These are phyloP conservation scores for Epichloe elymi DNA, from an alignment of 2,329 filamentous ascomycete genomes.

Conservation along the genomic window DNA sequence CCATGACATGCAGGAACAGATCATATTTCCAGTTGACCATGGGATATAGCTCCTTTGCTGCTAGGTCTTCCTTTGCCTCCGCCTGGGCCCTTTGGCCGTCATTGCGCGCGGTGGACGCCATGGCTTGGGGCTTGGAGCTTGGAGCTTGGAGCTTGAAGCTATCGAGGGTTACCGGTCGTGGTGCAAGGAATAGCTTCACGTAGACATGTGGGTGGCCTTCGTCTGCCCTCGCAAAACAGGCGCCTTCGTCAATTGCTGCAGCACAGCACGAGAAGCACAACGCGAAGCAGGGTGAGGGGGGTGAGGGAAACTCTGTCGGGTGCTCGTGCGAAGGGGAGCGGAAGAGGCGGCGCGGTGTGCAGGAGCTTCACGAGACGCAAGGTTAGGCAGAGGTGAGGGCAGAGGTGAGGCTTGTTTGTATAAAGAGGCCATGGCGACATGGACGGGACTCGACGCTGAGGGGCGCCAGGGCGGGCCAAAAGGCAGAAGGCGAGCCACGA, in stretches of 20 bases:
- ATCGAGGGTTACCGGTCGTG: neutral
- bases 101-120: slow-evolving; percentile 8
- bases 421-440: neutral
- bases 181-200: neutral
- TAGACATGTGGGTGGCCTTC: neutral
- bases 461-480: neutral
- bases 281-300: neutral
- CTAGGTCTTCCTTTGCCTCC: slow-evolving; percentile 25
- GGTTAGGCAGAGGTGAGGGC: neutral
- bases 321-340: neutral
- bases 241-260: neutral
- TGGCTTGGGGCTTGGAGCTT: neutral
- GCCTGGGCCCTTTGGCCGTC: slow-evolving; percentile 41
- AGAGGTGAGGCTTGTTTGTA: neutral
- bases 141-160: neutral
- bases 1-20: slow-evolving; percentile 63
- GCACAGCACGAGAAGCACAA: neutral
- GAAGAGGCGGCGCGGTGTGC: neutral
- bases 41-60: slow-evolving; percentile 45
- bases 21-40: slow-evolving; percentile 69
- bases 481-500: too few species aligned
- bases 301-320: neutral
- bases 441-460: neutral
- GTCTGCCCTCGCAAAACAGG: neutral
- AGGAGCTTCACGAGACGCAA: neutral